These are phyloP conservation scores for Cutaneotrichosporon daszewskae DNA, from an alignment of 1,284 basidiomycete species.

Conservation along the genomic window DNA sequence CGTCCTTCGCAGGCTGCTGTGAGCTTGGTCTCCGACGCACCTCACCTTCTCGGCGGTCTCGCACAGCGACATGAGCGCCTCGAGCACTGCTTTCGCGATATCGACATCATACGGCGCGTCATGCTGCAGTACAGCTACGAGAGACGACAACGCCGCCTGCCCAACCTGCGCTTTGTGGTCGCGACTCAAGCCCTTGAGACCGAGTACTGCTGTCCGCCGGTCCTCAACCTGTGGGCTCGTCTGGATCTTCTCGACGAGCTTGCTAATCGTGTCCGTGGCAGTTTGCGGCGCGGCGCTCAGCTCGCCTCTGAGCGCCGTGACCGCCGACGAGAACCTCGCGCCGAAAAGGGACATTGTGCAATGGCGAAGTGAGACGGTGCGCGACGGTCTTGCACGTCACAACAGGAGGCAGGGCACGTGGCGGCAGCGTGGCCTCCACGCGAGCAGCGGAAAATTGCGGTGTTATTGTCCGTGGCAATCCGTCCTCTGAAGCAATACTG, in stretches of 20 bases:
- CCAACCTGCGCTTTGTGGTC: conserved; percentile 89
- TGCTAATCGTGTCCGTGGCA: conserved; percentile 73
- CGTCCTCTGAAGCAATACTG: too few species aligned
- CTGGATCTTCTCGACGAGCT: conserved; percentile 80
- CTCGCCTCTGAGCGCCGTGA: conserved; percentile 45
- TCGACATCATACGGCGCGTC: conserved; percentile 84
- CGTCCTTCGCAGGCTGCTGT: conserved; percentile 46
- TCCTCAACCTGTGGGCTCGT: conserved; percentile 81
- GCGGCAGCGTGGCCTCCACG: too few species aligned
- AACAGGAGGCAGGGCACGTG: too few species aligned
- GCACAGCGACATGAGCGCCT: conserved; percentile 62
- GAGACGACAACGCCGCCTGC: conserved; percentile 63
- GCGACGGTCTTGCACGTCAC: too few species aligned
- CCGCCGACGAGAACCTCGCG: conserved; percentile 42
- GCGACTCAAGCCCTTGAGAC: conserved; percentile 83
- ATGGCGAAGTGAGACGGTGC: too few species aligned
- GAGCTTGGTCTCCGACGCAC: not conserved
- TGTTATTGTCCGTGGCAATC: too few species aligned
- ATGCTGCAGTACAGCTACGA: conserved; percentile 72
- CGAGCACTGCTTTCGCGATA: conserved; percentile 81
- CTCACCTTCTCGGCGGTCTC: conserved; percentile 42
- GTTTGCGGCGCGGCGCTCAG: conserved; percentile 59
- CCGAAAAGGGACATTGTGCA: conserved; percentile 18
- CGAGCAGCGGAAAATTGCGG: too few species aligned
- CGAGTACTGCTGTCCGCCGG: conserved; percentile 80